These are phyloP conservation scores for Melanopsichium pennsylvanicum DNA, from an alignment of 1,284 basidiomycete species.

Conservation along the genomic window DNA sequence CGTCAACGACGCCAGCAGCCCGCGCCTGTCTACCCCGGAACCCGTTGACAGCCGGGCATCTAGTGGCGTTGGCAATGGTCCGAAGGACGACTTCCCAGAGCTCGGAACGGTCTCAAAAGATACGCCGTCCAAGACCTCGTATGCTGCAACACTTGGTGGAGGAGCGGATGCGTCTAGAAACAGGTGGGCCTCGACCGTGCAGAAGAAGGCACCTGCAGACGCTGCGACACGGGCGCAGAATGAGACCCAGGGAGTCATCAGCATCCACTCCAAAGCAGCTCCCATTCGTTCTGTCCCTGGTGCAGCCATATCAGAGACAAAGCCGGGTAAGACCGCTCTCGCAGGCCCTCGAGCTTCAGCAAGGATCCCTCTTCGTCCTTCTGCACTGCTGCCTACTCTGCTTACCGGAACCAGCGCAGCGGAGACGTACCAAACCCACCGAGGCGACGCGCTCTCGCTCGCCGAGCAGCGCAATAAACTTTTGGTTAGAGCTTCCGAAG, in stretches of 20 bases:
- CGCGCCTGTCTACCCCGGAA: constrained; percentile 67
- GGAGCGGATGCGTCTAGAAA: constrained; percentile 43
- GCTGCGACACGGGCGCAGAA: constrained; percentile 24
- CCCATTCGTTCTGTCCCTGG: constrained; percentile 16
- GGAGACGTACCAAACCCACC: constrained; percentile 84
- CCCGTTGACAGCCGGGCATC: not conserved
- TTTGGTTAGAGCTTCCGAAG: constrained; percentile 91
- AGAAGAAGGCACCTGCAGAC: constrained; percentile 26
- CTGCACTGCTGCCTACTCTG: constrained; percentile 85
- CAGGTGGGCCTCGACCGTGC: constrained; percentile 55
- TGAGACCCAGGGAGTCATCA: constrained; percentile 27
- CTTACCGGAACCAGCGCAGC: constrained; percentile 72
- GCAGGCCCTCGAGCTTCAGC: constrained; percentile 17
- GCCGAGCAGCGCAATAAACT: constrained; percentile 92
- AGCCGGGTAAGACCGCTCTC: not conserved
- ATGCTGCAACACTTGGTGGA: constrained; percentile 30
- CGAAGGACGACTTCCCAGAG: constrained; percentile 81
- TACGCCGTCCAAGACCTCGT: constrained; percentile 22
- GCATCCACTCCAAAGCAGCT: constrained; percentile 28
- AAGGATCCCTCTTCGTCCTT: constrained; percentile 76
- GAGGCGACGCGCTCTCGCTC: constrained; percentile 83
- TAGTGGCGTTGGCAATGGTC: constrained; percentile 1
- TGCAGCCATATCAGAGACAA: constrained; percentile 1
- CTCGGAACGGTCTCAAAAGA: constrained; percentile 68
- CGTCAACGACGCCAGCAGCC: constrained; percentile 62